phyloP scores from a whole-genome alignment of 192 early-diverging fungal species.

The Dispira parvispora region DNA sequence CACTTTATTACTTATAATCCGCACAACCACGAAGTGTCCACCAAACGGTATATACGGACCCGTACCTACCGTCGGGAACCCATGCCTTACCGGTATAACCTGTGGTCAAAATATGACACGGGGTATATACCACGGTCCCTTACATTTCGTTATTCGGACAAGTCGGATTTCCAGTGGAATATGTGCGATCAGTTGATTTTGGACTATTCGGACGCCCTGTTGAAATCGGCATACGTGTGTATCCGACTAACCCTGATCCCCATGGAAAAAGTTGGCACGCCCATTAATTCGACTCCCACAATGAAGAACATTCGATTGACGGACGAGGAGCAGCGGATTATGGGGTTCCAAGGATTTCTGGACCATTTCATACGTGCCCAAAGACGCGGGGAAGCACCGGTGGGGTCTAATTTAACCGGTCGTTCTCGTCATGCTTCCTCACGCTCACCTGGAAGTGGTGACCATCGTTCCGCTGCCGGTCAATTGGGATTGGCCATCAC shows the following conservation, averaged over 20 bases:
- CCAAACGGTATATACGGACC: conserved; percentile 62
- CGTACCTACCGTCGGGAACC: conserved; percentile 34
- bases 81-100: conserved; percentile 55
- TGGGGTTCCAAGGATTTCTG: conserved; percentile 71
- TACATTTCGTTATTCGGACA: conserved; percentile 56
- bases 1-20: neutral
- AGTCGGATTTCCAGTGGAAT: conserved; percentile 82
- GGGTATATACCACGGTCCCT: conserved; percentile 38
- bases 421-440: too few relatives aligned
- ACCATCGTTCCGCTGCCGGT: neutral
- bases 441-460: neutral
- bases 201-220: conserved; percentile 68
- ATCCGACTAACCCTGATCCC: conserved; percentile 84
- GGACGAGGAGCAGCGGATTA: conserved; percentile 77
- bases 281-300: conserved; percentile 24
- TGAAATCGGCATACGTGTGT: conserved; percentile 73
- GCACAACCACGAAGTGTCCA: conserved; percentile 61
- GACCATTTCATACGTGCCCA: conserved; percentile 33
- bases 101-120: conserved; percentile 65
- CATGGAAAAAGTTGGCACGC: conserved; percentile 37
- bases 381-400: conserved; percentile 14
- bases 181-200: conserved; percentile 80
- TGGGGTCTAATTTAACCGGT: neutral
- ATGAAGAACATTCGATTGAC: conserved; percentile 47
- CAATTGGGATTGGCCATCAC: neutral